Conservation (phyloP, 352 stramenopile genomes). For the Peronospora destructor region DNA sequence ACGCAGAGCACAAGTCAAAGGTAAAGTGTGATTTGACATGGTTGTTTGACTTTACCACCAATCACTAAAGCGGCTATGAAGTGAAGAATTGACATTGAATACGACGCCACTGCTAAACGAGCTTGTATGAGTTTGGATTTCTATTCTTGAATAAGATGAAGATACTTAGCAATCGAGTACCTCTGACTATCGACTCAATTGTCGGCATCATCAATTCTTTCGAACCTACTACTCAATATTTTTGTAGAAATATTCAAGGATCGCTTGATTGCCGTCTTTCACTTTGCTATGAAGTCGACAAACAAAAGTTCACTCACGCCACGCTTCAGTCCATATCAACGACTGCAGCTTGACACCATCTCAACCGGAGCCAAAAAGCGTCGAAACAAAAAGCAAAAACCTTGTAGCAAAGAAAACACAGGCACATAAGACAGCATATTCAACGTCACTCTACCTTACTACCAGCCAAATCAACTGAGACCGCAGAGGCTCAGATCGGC, state of each 20-base stretch:
- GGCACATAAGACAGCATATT: slow-evolving; percentile 8
- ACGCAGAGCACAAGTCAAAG: slow-evolving; percentile 5
- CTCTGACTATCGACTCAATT: too few species aligned
- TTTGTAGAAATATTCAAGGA: too few species aligned
- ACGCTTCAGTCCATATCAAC: slow-evolving; percentile 22
- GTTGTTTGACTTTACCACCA: slow-evolving; percentile 1
- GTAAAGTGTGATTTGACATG: not conserved
- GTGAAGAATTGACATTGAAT: not conserved
- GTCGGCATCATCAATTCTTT: slow-evolving; percentile 16
- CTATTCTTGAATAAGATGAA: too few species aligned
- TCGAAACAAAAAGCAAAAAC: too few species aligned
- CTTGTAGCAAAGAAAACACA: slow-evolving; percentile 9
- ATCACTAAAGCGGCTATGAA: not conserved
- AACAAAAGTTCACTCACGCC: slow-evolving; percentile 5
- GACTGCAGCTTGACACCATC: slow-evolving; percentile 5
- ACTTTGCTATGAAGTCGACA: slow-evolving; percentile 1
- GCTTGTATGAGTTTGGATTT: not conserved
- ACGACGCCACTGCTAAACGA: not conserved
- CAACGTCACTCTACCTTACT: slow-evolving; percentile 9
- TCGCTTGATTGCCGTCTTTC: not conserved
- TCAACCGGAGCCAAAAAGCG: too few species aligned
- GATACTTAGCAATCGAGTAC: slow-evolving; percentile 36
- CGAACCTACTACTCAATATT: too few species aligned
- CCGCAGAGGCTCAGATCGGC: slow-evolving; percentile 79
- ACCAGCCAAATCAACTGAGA: slow-evolving; percentile 39